Conservation (phyloP, 108 stramenopile species). For the Pseudonitzschia multiseries region DNA sequence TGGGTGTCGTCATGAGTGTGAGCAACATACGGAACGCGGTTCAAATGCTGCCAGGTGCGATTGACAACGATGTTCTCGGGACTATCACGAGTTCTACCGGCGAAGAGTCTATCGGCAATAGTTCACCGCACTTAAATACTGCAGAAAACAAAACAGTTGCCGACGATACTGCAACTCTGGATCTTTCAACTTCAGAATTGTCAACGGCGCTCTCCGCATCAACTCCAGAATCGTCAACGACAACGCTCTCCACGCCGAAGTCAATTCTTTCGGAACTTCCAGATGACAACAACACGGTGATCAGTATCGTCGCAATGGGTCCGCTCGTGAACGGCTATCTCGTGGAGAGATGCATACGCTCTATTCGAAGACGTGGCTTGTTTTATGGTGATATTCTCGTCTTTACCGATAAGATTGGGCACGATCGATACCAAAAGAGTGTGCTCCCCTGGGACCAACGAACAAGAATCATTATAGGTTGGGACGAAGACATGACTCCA, state of each 20-base stretch:
- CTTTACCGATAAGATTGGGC: constrained; percentile 10
- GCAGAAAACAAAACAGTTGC: neutral
- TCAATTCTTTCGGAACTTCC: neutral
- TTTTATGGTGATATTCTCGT: neutral
- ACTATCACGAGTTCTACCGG: neutral
- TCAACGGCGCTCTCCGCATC: neutral
- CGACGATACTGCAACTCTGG: neutral
- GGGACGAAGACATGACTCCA: constrained; percentile 10
- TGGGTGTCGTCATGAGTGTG: constrained; percentile 4
- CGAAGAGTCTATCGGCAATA: neutral
- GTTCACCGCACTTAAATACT: no score
- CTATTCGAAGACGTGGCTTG: neutral
- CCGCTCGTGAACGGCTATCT: constrained; percentile 6
- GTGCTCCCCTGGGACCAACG: neutral
- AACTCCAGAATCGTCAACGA: neutral
- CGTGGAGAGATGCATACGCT: constrained; percentile 12
- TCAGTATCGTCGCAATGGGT: constrained; percentile 12
- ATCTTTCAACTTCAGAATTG: neutral
- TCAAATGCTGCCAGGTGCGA: neutral
- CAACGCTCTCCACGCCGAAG: neutral
- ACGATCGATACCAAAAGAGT: constrained; percentile 2
- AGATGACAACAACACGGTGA: constrained; percentile 4
- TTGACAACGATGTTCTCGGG: neutral
- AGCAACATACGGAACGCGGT: neutral
- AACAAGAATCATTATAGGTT: constrained; percentile 1